Base-by-base conservation (phyloP, 2,329 filamentous ascomycete species). In the Davidsoniella eucalypti region DNA sequence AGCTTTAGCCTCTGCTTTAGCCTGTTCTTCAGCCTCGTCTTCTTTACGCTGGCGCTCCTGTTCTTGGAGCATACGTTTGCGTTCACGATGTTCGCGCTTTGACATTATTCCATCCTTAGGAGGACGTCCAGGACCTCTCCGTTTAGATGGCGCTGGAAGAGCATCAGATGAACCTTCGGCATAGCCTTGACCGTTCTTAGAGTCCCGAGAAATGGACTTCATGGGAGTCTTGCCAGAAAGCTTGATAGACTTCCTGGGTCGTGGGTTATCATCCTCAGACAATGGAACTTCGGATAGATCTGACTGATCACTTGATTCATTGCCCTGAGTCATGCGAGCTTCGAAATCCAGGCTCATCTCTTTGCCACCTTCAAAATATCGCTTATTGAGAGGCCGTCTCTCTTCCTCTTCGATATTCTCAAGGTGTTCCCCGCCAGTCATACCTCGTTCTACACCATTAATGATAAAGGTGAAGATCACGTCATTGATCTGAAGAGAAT, bases 61-160 rank as follows among this genome's bases (percentile, higher is more conserved):
- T 52, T 68, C 65, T 50, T 65, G 63, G 5, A 54, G 39, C 46
- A 52, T 50, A 61, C 80, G 82, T 64, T 80, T 77, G 6, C 79
- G 70, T 44, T 78, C 62, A 16, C 77, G 70, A 56, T 80, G 73
- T 58, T 87, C 81, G 51, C 84, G 72, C 64, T 87, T 87, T 1
- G 84, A 88, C 77, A 87, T 85, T 60, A 87, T 74, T 25, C 84
- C 84, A 58, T 88, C 84, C 66, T 88, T 88, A 0, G 84, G 84
- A 17, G 84, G 84, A 49, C 84, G 70, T n/a, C 84, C 84, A 8
- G 84, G 84, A 12, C 84, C 84, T 56, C 84, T 78, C 55, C 82
- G 80, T 64, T 77, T 52, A 0, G 45, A 45, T 12, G 44, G 50
- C 38, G 44, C 44, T 29, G 42, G 26, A 23, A 47, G 33, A 16